Evolutionary conservation across 176 grass and related monocot genomes (phyloP).

Genomic region (Tuctoria greenei): DNA sequence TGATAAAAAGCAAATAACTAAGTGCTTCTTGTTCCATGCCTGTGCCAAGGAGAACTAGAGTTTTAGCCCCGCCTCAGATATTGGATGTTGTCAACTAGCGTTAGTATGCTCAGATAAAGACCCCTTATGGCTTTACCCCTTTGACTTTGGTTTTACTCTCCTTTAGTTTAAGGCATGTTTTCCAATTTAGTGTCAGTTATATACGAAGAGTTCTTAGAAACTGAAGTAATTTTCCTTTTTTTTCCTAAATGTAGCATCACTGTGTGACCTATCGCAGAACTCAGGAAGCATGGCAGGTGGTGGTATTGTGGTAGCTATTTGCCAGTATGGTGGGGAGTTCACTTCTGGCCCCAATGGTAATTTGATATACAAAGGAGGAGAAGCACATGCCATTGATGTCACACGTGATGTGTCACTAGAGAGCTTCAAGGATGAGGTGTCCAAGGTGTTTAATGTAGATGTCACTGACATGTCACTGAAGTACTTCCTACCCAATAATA

Average conservation of each 20-base stretch:
- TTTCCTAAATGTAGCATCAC: neutral
- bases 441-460: conserved; percentile 78
- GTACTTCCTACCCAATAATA: conserved; percentile 92
- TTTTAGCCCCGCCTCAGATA: neutral
- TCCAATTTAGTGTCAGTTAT: neutral
- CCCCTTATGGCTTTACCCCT: neutral
- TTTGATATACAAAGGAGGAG: conserved; percentile 85
- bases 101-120: neutral
- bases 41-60: neutral
- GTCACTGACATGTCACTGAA: conserved; percentile 70
- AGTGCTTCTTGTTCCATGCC: no score
- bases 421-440: conserved; percentile 74
- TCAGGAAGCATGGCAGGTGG: conserved; percentile 27
- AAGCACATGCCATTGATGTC: conserved; percentile 86
- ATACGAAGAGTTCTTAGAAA: neutral
- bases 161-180: neutral
- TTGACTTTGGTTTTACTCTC: neutral
- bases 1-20: no score
- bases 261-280: neutral
- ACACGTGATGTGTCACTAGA: conserved; percentile 62
- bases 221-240: neutral
- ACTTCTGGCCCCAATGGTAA: conserved; percentile 60
- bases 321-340: conserved; percentile 93
- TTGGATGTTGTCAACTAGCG: neutral
- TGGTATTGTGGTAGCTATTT: conserved; percentile 65